A percentile compares a stretch with the other conserved stretches of the same genome.
These are phyloP conservation scores for Gaultheria prostrata DNA, from an alignment of 148 eudicot species.

Conservation along the genomic window DNA sequence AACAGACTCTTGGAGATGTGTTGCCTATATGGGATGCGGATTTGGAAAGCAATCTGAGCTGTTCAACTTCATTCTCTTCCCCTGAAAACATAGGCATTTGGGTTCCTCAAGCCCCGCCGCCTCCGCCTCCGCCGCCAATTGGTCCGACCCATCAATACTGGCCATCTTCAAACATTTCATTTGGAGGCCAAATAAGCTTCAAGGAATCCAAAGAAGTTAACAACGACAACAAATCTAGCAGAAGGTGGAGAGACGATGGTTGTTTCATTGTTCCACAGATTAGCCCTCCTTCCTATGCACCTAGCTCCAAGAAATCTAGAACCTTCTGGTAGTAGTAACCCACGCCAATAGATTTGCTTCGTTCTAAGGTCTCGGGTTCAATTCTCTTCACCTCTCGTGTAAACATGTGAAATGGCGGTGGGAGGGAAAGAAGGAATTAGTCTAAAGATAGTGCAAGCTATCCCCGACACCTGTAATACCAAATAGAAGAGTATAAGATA, in stretches of 20 bases:
- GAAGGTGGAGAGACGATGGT: constrained; percentile 40
- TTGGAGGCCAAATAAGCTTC: constrained; percentile 24
- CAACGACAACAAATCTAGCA: constrained; percentile 29
- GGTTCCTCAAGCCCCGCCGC: constrained; percentile 65
- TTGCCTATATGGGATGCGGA: constrained; percentile 43
- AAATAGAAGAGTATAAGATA: too few species aligned
- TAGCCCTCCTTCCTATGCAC: constrained; percentile 20
- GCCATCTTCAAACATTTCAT: constrained; percentile 23
- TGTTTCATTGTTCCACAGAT: constrained; percentile 69
- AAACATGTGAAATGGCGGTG: too few species aligned
- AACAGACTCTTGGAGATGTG: constrained; percentile 27
- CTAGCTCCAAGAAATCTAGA: constrained; percentile 46
- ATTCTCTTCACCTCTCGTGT: too few species aligned
- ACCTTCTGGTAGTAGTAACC: constrained; percentile 32
- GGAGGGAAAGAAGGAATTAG: too few species aligned
- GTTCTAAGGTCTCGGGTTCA: too few species aligned
- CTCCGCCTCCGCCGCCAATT: neutral
- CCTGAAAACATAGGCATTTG: constrained; percentile 36
- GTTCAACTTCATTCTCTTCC: constrained; percentile 13
- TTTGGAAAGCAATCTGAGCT: constrained; percentile 24
- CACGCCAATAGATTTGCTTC: too few species aligned
- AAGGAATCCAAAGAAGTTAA: constrained; percentile 25
- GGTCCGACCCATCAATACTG: neutral
- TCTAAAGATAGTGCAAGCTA: too few species aligned
- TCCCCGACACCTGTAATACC: too few species aligned